Evolutionary conservation across 2,329 filamentous ascomycete species (phyloP).

Genomic region (Aspergillus amoenus): DNA sequence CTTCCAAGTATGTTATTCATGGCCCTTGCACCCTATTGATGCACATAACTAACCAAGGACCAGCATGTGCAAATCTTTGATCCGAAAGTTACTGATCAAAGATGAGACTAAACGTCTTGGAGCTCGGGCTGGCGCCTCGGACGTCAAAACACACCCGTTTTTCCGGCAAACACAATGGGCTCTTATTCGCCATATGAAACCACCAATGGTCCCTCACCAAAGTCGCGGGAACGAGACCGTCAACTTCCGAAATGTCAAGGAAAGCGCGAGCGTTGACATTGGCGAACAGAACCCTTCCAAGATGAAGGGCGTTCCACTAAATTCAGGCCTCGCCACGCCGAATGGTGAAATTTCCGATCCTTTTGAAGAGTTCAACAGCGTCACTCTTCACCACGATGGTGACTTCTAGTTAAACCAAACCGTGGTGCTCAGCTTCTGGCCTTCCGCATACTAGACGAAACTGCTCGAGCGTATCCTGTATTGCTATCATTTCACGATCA

Average conservation of each 20-base stretch:
- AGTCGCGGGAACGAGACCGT: slow-evolving; percentile 88
- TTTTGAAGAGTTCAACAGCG: slow-evolving; percentile 98
- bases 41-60: slow-evolving; percentile 4
- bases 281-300: slow-evolving; percentile 44
- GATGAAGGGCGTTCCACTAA: slow-evolving; percentile 77
- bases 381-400: slow-evolving; percentile 94
- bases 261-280: slow-evolving; percentile 86
- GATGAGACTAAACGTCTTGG: slow-evolving; percentile 92
- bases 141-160: slow-evolving; percentile 95
- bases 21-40: neutral
- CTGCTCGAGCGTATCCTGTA: slow-evolving; percentile 22
- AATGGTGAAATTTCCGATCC: slow-evolving; percentile 81
- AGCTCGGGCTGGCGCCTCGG: slow-evolving; percentile 89
- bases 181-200: slow-evolving; percentile 94
- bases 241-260: slow-evolving; percentile 98
- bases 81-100: slow-evolving; percentile 95
- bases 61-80: slow-evolving; percentile 93
- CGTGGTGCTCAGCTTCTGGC: neutral
- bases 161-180: slow-evolving; percentile 97
- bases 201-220: slow-evolving; percentile 90
- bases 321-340: slow-evolving; percentile 81
- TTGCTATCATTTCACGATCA: slow-evolving; percentile 28
- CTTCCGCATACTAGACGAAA: slow-evolving; percentile 11
- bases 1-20: slow-evolving; percentile 74
- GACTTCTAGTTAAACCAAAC: slow-evolving; percentile 48